Percentiles rank a stretch among this genome's conserved stretches.
These are phyloP conservation scores for Suillus sp. DNA, from an alignment of 768 basidiomycete species.

Conservation along the genomic window DNA sequence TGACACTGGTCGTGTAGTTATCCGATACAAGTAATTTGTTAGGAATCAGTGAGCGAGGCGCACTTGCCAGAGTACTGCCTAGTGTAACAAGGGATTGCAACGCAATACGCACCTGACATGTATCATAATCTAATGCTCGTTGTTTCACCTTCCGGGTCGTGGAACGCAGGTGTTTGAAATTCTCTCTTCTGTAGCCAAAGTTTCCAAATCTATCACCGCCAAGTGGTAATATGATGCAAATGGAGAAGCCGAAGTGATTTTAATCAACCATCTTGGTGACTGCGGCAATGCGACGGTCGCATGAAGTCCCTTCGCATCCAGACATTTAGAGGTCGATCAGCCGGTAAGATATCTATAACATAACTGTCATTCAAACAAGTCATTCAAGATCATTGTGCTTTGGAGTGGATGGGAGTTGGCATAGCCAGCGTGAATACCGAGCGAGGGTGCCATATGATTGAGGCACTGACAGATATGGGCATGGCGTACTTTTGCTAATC, in stretches of 20 bases:
- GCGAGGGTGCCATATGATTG: slow-evolving; percentile 64
- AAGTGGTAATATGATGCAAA: slow-evolving; percentile 30
- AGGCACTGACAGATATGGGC: slow-evolving; percentile 64
- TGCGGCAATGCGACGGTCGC: neutral
- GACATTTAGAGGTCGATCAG: slow-evolving; percentile 61
- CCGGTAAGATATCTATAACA: slow-evolving; percentile 63
- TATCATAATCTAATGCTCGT: neutral
- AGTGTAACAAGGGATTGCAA: no score
- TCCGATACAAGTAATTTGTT: no score
- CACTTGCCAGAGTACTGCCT: no score
- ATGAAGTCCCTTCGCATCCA: slow-evolving; percentile 46
- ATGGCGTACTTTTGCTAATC: slow-evolving; percentile 2
- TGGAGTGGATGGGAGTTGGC: slow-evolving; percentile 65
- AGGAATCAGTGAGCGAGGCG: no score
- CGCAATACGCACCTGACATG: neutral
- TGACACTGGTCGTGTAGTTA: no score
- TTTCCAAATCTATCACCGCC: slow-evolving; percentile 38
- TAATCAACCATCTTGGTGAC: slow-evolving; percentile 68
- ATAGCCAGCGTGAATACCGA: slow-evolving; percentile 48
- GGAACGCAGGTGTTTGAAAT: slow-evolving; percentile 53
- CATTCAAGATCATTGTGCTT: slow-evolving; percentile 69
- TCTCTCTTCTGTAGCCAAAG: slow-evolving; percentile 38
- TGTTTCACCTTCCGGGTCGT: slow-evolving; percentile 3
- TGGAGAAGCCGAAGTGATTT: slow-evolving; percentile 47
- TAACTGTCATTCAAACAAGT: slow-evolving; percentile 66